Percentiles rank a stretch among this genome's conserved stretches.
These are phyloP conservation scores for Pseudozyma hubeiensis DNA, from an alignment of 1,284 basidiomycete species.

Conservation along the genomic window DNA sequence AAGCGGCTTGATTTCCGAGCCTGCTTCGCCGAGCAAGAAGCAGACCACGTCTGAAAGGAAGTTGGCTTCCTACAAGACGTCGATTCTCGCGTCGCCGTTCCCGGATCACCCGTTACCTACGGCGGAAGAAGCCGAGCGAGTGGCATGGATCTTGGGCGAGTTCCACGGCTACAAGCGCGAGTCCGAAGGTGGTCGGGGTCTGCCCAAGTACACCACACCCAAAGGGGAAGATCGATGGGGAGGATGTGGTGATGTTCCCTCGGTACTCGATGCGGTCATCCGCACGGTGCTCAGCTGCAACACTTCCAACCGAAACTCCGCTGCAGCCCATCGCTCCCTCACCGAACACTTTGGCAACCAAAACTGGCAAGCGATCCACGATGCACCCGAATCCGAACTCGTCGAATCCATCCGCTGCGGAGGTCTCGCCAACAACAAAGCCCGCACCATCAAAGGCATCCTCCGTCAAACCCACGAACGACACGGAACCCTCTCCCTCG, in stretches of 20 bases:
- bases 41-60: constrained; percentile 48
- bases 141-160: constrained; percentile 57
- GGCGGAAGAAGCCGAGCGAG: constrained; percentile 50
- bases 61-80: constrained; percentile 44
- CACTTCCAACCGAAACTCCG: constrained; percentile 76
- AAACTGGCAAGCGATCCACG: constrained; percentile 75
- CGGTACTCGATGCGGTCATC: constrained; percentile 77
- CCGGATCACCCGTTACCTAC: constrained; percentile 55
- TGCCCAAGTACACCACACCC: constrained; percentile 43
- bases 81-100: constrained; percentile 48
- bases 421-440: constrained; percentile 81
- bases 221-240: constrained; percentile 44
- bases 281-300: constrained; percentile 81
- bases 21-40: constrained; percentile 21
- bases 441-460: constrained; percentile 73
- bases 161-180: constrained; percentile 58
- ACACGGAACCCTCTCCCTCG: constrained; percentile 67
- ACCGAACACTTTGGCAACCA: constrained; percentile 75
- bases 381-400: constrained; percentile 73
- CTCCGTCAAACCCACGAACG: constrained; percentile 38
- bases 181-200: constrained; percentile 35
- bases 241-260: constrained; percentile 57
- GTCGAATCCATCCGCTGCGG: constrained; percentile 77
- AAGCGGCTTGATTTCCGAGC: not conserved
- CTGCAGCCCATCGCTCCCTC: constrained; percentile 75